phyloP scores from a whole-genome alignment of 1,284 basidiomycete species.

The Rhodotorula sp. region DNA sequence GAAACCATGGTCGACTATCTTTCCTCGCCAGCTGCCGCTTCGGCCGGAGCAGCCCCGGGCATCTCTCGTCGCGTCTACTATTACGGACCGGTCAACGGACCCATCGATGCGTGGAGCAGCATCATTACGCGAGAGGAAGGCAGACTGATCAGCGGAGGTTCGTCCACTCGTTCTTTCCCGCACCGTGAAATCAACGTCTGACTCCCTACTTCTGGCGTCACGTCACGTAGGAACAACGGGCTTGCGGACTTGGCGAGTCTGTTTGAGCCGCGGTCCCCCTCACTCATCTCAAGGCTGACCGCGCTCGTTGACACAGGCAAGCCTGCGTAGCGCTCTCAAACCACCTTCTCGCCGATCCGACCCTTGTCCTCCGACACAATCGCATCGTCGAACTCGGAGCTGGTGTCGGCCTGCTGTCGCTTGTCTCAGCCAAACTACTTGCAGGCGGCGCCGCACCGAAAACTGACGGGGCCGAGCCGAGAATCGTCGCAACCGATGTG shows the following conservation, averaged over 20 bases:
- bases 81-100: slow-evolving; percentile 14
- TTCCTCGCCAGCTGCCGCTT: neutral
- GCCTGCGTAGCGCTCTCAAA: slow-evolving; percentile 39
- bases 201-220: accelerated
- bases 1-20: slow-evolving; percentile 29
- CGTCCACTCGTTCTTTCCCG: neutral
- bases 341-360: slow-evolving; percentile 23
- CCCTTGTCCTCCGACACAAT: neutral
- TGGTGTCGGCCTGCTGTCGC: slow-evolving; percentile 34
- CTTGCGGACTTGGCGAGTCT: slow-evolving; percentile 24
- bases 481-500: slow-evolving; percentile 32
- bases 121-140: slow-evolving; percentile 32
- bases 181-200: accelerated
- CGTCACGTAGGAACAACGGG: slow-evolving; percentile 30
- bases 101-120: slow-evolving; percentile 7
- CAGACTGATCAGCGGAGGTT: slow-evolving; percentile 34
- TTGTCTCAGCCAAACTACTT: slow-evolving; percentile 12
- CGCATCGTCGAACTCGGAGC: slow-evolving; percentile 38
- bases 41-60: neutral
- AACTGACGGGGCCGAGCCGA: too few species aligned
- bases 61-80: slow-evolving; percentile 17
- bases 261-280: neutral
- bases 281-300: neutral
- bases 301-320: slow-evolving; percentile 16
- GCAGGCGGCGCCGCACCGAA: neutral